Evolutionary conservation across 495 filamentous ascomycete species (phyloP), one percentile per base, ranked within the genome.

Genomic region (Neurospora terricola): DNA sequence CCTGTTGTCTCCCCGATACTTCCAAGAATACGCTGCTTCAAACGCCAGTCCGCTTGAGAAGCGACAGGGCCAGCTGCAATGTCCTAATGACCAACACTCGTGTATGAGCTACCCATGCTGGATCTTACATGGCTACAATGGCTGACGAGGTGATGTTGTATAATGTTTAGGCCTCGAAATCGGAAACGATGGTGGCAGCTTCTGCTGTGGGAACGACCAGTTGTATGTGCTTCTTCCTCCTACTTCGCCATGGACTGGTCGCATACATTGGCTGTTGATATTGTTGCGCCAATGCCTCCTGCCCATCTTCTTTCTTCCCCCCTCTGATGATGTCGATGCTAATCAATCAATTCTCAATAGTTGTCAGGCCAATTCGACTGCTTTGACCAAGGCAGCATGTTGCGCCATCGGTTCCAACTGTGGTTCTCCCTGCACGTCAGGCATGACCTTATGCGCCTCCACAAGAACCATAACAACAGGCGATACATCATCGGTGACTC

Each of bases 341-440:
- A 69, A 74, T 30, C 10, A 14, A 23, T 14, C 48, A 45, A 18
- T 21, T 68, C 43, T n/a, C 5, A 66, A 77, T 27, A 81, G 80
- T 70, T 81, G 80, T 74, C 78, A 80, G 62, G 54, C 80, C 39
- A 73, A 82, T 72, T 71, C 76, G 0, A 45, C 40, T 37, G 48
- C 54, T 40, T 39, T 73, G 62, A 71, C 69, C 27, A 69, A 74
- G 37, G 72, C 75, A 34, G 74, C 62, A 42, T 87, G 85, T 76
- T 87, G 85, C 74, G 37, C 70, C 12, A 71, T 84, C 40, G 85
- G 83, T 70, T 71, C 72, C 3, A 48, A 39, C 1, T 87, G 85
- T 70, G 72, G 71, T 54, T 79, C 82, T 16, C 74, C 74, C 18
- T 86, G 84, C 74, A 23, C 5, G 21, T 45, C 43, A 3, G 7